Base-by-base conservation (phyloP, 306 rosid species). In the Nissolia schottii region DNA sequence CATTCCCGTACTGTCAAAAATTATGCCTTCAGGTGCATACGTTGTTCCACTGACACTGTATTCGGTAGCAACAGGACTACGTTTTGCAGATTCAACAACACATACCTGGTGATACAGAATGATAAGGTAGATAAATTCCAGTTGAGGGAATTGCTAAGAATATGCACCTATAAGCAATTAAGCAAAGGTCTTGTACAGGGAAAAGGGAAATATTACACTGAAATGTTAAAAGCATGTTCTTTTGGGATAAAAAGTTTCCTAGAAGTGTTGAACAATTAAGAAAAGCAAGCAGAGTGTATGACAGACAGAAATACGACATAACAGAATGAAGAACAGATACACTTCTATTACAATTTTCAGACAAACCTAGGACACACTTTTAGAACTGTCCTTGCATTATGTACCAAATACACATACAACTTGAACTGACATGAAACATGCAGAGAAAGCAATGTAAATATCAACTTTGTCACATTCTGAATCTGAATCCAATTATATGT, bases 11-110 rank as follows among this genome's bases (percentile, higher is more conserved):
- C 67, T 77, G 80, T 89, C 91, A 83, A 80, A 86, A 64, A 94
- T 89, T 67, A 37, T 70, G 61, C 98, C 98, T 74, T 91, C 94
- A 5, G 98, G 98, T 61, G 97, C 89, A 62, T 83, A 94, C 66
- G 98, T 94, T 53, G 98, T 87, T 70, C 98, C 98, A 24, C 91
- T 87, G 78, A 94, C 89, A 72, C 73, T 76, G 85, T 86, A 94
- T 77, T 94, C 98, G 2, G 89, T 73, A 77, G 89, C 85, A 43
- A 74, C 58, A 73, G 98, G 85, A 55, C 83, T 80, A 62, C 57
- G 84, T 58, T 85, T 79, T 64, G 80, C 84, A 60, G 98, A 87
- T 62, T 87, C 94, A 72, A 91, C 92, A 72, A 94, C 94, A 76
- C 98, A 94, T 54, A 94, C 80, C 98, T 93, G 83, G 25, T 61